Evolutionary conservation across 2,329 filamentous ascomycete species (phyloP).

Genomic region (Ophiostoma ulmi): DNA sequence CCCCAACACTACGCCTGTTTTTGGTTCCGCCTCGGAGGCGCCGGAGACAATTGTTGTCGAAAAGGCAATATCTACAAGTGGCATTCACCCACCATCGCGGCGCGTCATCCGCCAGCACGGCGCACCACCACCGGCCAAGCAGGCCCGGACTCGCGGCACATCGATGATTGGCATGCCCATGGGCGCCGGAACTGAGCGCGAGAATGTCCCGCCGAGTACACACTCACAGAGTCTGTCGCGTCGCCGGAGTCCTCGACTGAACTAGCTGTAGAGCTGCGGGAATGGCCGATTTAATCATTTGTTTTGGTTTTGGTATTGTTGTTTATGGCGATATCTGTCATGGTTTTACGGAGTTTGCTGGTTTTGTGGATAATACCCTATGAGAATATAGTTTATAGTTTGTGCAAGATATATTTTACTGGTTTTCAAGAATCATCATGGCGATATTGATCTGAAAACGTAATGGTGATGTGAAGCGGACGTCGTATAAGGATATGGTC

Average conservation of each 20-base stretch:
- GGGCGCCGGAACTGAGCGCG: constrained; percentile 42
- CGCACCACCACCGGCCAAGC: constrained; percentile 31
- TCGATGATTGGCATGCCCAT: constrained; percentile 25
- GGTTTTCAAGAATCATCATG: background rate
- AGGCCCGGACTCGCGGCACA: constrained; percentile 30
- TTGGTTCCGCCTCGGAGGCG: background rate
- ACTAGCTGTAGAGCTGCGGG: background rate
- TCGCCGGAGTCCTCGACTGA: constrained; percentile 52
- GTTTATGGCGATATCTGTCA: background rate
- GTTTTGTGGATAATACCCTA: constrained; percentile 6
- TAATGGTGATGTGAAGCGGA: too few species aligned
- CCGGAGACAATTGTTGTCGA: constrained; percentile 31
- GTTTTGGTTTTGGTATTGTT: background rate
- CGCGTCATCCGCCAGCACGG: constrained; percentile 35
- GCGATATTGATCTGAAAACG: background rate
- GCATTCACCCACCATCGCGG: constrained; percentile 41
- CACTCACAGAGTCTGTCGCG: constrained; percentile 44
- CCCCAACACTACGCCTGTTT: constrained; percentile 35
- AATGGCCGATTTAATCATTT: background rate
- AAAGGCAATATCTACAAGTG: background rate
- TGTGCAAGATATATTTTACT: background rate
- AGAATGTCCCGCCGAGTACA: constrained; percentile 47
- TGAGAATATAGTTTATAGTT: constrained; percentile 9
- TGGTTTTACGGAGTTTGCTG: background rate
- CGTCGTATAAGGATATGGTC: too few species aligned